Evolutionary conservation across 306 rosid genomes (phyloP).

Genomic region (Trichosanthes truncata): DNA sequence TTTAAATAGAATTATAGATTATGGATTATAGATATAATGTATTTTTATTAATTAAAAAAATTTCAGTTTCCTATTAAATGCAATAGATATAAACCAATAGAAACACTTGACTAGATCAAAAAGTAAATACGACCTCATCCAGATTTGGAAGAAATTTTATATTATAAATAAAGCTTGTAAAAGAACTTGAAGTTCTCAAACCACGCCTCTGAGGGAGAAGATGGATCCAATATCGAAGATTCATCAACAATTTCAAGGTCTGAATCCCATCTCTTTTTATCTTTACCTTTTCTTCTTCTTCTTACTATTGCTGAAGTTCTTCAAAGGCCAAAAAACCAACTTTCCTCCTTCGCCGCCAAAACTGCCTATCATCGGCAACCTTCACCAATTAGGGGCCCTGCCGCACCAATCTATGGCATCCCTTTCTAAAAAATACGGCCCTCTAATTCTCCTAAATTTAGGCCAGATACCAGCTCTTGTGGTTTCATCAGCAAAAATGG

Average conservation of each 20-base stretch:
- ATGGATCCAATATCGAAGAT: neutral
- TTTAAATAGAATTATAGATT: too few relatives aligned
- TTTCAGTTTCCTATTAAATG: too few relatives aligned
- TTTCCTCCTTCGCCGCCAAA: neutral
- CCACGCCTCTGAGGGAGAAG: neutral
- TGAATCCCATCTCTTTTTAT: neutral
- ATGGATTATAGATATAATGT: too few relatives aligned
- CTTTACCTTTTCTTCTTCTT: neutral
- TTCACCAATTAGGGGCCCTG: neutral
- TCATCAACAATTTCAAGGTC: neutral
- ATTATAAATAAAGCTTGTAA: too few relatives aligned
- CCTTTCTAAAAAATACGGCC: neutral
- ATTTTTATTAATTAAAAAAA: too few relatives aligned
- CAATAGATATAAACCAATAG: too few relatives aligned
- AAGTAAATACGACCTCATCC: too few relatives aligned
- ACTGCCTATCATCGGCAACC: neutral
- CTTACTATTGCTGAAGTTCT: neutral
- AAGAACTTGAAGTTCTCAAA: neutral
- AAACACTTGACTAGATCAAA: too few relatives aligned
- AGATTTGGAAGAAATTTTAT: too few relatives aligned
- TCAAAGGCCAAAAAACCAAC: conserved; percentile 3
- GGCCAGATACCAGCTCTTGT: neutral
- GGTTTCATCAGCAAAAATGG: neutral
- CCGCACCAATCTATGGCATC: neutral
- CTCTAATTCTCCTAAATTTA: neutral